phyloP scores from a whole-genome alignment of 805 yeast species.

The Ogataea corticis region DNA sequence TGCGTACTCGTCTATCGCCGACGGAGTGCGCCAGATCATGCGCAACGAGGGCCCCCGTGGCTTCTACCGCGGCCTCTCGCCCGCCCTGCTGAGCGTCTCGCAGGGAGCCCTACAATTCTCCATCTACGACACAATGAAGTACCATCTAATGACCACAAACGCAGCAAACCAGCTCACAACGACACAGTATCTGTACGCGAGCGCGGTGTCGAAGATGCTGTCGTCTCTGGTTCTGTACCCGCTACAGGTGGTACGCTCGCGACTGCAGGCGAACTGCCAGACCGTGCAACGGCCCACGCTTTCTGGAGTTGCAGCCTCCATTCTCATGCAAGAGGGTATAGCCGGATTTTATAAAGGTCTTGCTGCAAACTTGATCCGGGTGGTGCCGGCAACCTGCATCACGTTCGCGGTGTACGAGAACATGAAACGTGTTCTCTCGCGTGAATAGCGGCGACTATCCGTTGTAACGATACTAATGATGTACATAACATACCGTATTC shows the following conservation, averaged over 20 bases:
- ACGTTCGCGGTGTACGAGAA: constrained; percentile 86
- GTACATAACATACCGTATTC: no score
- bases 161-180: constrained; percentile 40
- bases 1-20: constrained; percentile 57
- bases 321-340: constrained; percentile 54
- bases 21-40: constrained; percentile 55
- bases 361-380: constrained; percentile 73
- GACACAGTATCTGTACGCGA: constrained; percentile 60
- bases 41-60: constrained; percentile 61
- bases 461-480: no score
- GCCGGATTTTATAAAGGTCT: constrained; percentile 83
- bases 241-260: constrained; percentile 74
- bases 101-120: constrained; percentile 91
- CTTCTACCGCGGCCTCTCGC: constrained; percentile 79
- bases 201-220: constrained; percentile 66
- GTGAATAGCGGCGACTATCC: constrained; percentile 1
- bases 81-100: constrained; percentile 76
- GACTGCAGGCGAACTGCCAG: constrained; percentile 58
- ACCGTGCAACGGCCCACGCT: constrained; percentile 20
- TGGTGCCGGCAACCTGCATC: constrained; percentile 89
- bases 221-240: constrained; percentile 78
- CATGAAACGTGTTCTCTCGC: constrained; percentile 23
- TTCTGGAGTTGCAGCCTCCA: constrained; percentile 37
- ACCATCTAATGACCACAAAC: constrained; percentile 24
- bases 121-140: constrained; percentile 76